These are phyloP conservation scores for Zymoseptoria tritici DNA, from an alignment of 2,329 filamentous ascomycete species.

Conservation along the genomic window DNA sequence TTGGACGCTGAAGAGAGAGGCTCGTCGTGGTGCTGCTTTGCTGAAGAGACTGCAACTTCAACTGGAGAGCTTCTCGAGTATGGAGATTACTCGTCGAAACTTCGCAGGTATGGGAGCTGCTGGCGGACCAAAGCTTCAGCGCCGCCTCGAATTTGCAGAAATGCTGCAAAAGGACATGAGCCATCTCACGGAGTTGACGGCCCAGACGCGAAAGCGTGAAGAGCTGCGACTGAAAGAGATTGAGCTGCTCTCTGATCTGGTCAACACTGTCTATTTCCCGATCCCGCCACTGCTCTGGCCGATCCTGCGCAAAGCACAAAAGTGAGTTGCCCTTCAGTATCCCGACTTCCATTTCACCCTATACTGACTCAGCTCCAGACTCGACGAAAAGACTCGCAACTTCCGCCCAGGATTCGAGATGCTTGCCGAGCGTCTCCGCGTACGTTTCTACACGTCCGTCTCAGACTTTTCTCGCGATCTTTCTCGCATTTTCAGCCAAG, in stretches of 20 bases:
- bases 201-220: slow-evolving; percentile 68
- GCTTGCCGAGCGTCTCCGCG: slow-evolving; percentile 47
- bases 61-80: slow-evolving; percentile 92
- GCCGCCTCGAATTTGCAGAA: slow-evolving; percentile 83
- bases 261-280: slow-evolving; percentile 89
- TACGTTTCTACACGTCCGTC: slow-evolving; percentile 54
- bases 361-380: slow-evolving; percentile 43
- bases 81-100: slow-evolving; percentile 92
- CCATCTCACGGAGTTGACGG: slow-evolving; percentile 62
- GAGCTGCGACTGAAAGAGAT: slow-evolving; percentile 67
- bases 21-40: slow-evolving; percentile 80
- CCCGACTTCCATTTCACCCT: not conserved
- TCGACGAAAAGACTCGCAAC: slow-evolving; percentile 50
- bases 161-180: slow-evolving; percentile 68
- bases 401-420: slow-evolving; percentile 49
- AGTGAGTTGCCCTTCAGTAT: slow-evolving; percentile 53
- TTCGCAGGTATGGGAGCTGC: slow-evolving; percentile 90
- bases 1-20: slow-evolving; percentile 95
- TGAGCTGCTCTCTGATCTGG: slow-evolving; percentile 67
- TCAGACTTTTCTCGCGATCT: slow-evolving; percentile 54
- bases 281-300: slow-evolving; percentile 68
- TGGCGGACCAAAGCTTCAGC: slow-evolving; percentile 67
- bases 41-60: slow-evolving; percentile 90
- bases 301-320: slow-evolving; percentile 70
- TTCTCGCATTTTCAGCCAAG: slow-evolving; percentile 48